phyloP scores from a whole-genome alignment of 1,139 yeast genomes.

The Hyphopichia burtonii region DNA sequence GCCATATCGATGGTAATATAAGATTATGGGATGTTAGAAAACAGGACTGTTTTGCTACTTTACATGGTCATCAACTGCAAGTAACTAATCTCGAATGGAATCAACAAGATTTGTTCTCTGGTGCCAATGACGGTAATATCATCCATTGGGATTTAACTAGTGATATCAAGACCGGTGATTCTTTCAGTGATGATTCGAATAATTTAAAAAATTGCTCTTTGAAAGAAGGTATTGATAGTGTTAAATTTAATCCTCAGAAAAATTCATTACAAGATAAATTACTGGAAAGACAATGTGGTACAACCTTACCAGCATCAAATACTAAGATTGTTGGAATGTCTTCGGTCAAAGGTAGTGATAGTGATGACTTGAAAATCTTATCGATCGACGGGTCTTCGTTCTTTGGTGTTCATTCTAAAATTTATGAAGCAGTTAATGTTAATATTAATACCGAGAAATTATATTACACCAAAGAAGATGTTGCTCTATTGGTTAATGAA shows the following conservation, averaged over 20 bases:
- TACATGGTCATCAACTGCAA: slow-evolving; percentile 49
- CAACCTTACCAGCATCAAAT: slow-evolving; percentile 57
- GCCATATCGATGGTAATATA: slow-evolving; percentile 58
- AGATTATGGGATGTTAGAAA: slow-evolving; percentile 77
- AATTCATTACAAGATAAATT: slow-evolving; percentile 30
- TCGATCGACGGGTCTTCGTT: slow-evolving; percentile 56
- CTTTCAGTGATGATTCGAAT: neutral
- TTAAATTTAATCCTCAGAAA: slow-evolving; percentile 32
- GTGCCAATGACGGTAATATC: slow-evolving; percentile 70
- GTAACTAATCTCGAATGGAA: slow-evolving; percentile 66
- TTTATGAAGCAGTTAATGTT: slow-evolving; percentile 32
- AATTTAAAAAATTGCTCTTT: slow-evolving; percentile 37
- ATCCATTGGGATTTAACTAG: slow-evolving; percentile 67
- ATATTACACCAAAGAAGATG: slow-evolving; percentile 35
- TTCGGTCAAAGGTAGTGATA: slow-evolving; percentile 27
- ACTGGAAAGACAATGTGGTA: slow-evolving; percentile 58
- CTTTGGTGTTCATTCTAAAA: slow-evolving; percentile 53
- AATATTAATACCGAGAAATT: slow-evolving; percentile 20
- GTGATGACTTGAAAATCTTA: slow-evolving; percentile 38
- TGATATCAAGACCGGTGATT: slow-evolving; percentile 16
- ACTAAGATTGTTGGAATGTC: slow-evolving; percentile 46
- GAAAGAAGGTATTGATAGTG: slow-evolving; percentile 47
- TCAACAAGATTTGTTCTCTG: slow-evolving; percentile 57
- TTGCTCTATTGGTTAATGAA: slow-evolving; percentile 22
- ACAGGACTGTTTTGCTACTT: slow-evolving; percentile 50